phyloP scores from a whole-genome alignment of 495 filamentous ascomycete species.

The Margaritispora aquatica region DNA sequence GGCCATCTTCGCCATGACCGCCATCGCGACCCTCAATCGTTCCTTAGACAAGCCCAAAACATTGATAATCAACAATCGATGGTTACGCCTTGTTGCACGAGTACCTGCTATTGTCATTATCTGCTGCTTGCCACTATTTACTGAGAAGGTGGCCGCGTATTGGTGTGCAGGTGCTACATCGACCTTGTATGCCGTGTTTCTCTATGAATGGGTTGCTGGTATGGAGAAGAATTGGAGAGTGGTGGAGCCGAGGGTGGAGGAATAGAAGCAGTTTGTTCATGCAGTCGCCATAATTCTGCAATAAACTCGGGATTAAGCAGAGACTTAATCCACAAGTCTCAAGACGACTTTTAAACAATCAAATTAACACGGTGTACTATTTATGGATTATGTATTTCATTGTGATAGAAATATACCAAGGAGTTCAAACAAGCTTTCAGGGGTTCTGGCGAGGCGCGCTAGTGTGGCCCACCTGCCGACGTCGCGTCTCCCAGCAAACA shows the following conservation, averaged over 20 bases:
- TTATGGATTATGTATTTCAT: too few relatives aligned
- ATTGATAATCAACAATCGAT: slow-evolving; percentile 23
- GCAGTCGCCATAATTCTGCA: too few relatives aligned
- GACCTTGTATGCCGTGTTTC: slow-evolving; percentile 14
- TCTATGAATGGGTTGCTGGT: slow-evolving; percentile 23
- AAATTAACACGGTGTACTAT: too few relatives aligned
- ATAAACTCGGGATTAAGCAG: too few relatives aligned
- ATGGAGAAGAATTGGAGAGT: slow-evolving; percentile 21
- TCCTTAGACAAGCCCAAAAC: slow-evolving; percentile 20
- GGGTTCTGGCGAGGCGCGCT: background rate
- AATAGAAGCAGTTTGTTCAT: too few relatives aligned
- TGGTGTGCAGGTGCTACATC: slow-evolving; percentile 12
- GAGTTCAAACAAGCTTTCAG: background rate
- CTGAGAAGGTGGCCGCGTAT: background rate
- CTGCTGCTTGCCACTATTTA: slow-evolving; percentile 17
- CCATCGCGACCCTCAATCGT: slow-evolving; percentile 22
- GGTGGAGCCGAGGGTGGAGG: slow-evolving; percentile 13
- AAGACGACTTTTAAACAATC: too few relatives aligned
- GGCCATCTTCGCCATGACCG: slow-evolving; percentile 13
- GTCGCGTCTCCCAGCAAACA: background rate
- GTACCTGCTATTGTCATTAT: slow-evolving; percentile 15
- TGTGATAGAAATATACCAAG: too few relatives aligned
- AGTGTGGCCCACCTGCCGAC: background rate
- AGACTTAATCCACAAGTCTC: too few relatives aligned
- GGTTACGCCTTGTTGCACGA: slow-evolving; percentile 20